Conservation (phyloP, 1,284 basidiomycete genomes). For the Ustilago cynodontis region DNA sequence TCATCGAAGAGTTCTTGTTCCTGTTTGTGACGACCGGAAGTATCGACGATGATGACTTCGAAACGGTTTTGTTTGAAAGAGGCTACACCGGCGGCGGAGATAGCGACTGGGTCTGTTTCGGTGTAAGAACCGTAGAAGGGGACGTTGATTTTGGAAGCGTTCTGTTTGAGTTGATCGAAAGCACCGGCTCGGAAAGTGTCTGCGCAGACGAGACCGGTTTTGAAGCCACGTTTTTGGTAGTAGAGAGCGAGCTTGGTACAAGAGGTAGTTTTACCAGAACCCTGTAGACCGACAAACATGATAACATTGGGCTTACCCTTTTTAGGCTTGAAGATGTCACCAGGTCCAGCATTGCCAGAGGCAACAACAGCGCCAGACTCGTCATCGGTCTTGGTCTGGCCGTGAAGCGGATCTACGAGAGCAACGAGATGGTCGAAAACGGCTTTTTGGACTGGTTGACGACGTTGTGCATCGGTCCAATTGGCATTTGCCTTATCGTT, state of each 20-base stretch:
- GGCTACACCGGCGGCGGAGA: constrained; percentile 91
- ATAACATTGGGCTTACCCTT: constrained; percentile 95
- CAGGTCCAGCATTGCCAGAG: constrained; percentile 32
- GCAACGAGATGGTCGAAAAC: constrained; percentile 97
- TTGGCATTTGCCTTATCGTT: constrained; percentile 63
- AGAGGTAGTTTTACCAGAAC: constrained; percentile 98
- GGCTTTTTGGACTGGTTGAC: constrained; percentile 71
- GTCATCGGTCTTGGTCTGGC: constrained; percentile 50
- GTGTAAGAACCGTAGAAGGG: constrained; percentile 99
- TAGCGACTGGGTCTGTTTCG: constrained; percentile 96
- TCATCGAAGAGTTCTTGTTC: constrained; percentile 97
- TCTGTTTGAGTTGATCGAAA: constrained; percentile 93
- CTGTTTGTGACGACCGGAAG: constrained; percentile 95
- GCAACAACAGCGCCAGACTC: constrained; percentile 38
- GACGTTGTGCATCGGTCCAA: constrained; percentile 61
- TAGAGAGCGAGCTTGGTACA: constrained; percentile 83
- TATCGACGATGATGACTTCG: constrained; percentile 99
- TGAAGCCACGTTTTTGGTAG: constrained; percentile 96
- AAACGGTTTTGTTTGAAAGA: constrained; percentile 99
- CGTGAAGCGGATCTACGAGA: constrained; percentile 80
- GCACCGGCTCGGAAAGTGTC: constrained; percentile 99
- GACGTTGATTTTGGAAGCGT: constrained; percentile 96
- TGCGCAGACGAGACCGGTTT: constrained; percentile 97
- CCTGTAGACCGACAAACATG: constrained; percentile 80
- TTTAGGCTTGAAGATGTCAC: constrained; percentile 87